These are phyloP conservation scores for Sphaerostilbella broomeana DNA, from an alignment of 2,329 filamentous ascomycete genomes.

Conservation along the genomic window DNA sequence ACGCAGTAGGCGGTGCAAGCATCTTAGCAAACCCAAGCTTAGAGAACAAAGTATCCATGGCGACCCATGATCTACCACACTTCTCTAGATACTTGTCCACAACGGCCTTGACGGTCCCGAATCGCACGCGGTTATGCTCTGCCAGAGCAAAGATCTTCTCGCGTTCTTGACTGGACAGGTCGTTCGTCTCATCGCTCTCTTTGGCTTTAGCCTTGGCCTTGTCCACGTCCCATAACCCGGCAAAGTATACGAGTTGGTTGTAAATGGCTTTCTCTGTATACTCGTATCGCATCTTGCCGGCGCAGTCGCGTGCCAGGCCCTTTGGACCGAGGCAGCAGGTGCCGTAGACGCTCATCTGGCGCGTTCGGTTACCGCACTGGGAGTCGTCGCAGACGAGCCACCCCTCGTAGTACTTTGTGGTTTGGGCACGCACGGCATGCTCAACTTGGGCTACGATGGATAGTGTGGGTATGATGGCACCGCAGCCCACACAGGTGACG, in stretches of 20 bases:
- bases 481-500: constrained; percentile 66
- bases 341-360: constrained; percentile 90
- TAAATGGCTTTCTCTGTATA: constrained; percentile 84
- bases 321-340: constrained; percentile 81
- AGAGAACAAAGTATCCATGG: constrained; percentile 82
- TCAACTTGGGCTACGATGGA: constrained; percentile 83
- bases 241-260: constrained; percentile 88
- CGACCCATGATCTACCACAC: constrained; percentile 86
- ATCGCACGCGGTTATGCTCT: constrained; percentile 75
- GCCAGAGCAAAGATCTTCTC: constrained; percentile 65
- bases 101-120: constrained; percentile 66
- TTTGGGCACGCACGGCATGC: constrained; percentile 69
- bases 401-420: constrained; percentile 82
- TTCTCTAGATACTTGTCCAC: constrained; percentile 83
- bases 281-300: constrained; percentile 83
- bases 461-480: constrained; percentile 57
- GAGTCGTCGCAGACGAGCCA: constrained; percentile 89
- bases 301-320: constrained; percentile 76
- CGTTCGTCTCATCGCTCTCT: constrained; percentile 41
- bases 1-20: constrained; percentile 10
- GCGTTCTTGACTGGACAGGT: constrained; percentile 45
- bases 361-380: constrained; percentile 76
- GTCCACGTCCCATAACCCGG: constrained; percentile 81
- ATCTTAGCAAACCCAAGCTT: constrained; percentile 51
- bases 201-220: constrained; percentile 57